Evolutionary conservation across 2,329 filamentous ascomycete species (phyloP).

Genomic region (Chrysoporthe deuterocubensis): DNA sequence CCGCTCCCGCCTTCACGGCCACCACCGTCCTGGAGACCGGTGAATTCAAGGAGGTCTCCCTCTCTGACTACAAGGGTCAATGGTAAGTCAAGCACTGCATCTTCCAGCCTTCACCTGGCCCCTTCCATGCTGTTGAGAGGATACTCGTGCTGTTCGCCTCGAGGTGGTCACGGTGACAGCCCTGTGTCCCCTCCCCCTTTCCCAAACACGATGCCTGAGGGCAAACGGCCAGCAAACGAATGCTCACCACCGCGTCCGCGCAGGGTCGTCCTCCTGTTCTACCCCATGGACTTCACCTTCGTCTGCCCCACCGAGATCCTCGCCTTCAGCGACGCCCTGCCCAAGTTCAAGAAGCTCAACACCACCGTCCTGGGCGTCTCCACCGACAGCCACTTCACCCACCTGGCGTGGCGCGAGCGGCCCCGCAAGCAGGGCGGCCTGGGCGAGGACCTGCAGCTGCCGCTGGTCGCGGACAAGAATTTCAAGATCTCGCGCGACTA

Average conservation of each 20-base stretch:
- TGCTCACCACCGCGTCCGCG: slow-evolving; percentile 15
- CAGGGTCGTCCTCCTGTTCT: slow-evolving; percentile 68
- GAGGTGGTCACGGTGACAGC: too few relatives aligned
- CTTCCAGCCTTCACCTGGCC: background rate
- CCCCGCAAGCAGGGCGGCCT: slow-evolving; percentile 65
- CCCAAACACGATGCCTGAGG: background rate
- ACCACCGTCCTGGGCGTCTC: slow-evolving; percentile 64
- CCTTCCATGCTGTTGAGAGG: background rate
- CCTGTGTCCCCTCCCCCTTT: background rate
- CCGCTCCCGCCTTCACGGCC: slow-evolving; percentile 54
- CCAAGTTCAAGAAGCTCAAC: slow-evolving; percentile 62
- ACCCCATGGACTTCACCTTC: slow-evolving; percentile 71
- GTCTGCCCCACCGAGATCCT: slow-evolving; percentile 70
- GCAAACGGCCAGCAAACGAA: background rate
- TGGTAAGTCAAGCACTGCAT: slow-evolving; percentile 41
- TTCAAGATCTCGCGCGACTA: slow-evolving; percentile 64
- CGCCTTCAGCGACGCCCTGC: slow-evolving; percentile 64
- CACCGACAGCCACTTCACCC: slow-evolving; percentile 63
- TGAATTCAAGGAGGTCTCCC: slow-evolving; percentile 52
- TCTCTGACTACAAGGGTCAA: slow-evolving; percentile 51
- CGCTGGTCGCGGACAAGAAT: slow-evolving; percentile 65
- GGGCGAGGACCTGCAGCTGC: slow-evolving; percentile 62
- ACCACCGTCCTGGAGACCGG: slow-evolving; percentile 53
- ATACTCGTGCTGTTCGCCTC: background rate
- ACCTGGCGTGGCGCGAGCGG: slow-evolving; percentile 62